These are phyloP conservation scores for Vitis rupestris DNA, from an alignment of 164 flowering plant genomes.

Conservation along the genomic window DNA sequence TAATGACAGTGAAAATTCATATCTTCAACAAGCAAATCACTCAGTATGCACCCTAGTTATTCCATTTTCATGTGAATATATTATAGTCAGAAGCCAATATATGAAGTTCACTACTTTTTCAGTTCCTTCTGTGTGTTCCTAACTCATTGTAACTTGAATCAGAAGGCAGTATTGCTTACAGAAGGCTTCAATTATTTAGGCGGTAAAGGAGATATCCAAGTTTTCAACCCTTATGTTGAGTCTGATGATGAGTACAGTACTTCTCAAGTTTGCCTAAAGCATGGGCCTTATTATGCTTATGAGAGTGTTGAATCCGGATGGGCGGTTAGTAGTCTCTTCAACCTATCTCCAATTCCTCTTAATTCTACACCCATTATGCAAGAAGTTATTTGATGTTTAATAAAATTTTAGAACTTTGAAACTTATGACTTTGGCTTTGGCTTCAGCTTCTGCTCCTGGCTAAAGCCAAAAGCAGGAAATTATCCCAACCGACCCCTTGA, in stretches of 20 bases:
- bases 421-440: too few species aligned
- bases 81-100: too few species aligned
- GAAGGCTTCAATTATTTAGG: constrained; percentile 39
- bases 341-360: too few species aligned
- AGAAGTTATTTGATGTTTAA: too few species aligned
- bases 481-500: too few species aligned
- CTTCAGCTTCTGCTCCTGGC: too few species aligned
- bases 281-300: constrained; percentile 29
- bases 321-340: constrained; percentile 35
- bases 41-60: constrained; percentile 22
- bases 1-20: neutral
- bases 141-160: neutral
- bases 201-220: constrained; percentile 44
- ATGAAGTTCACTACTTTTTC: too few species aligned
- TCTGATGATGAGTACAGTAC: constrained; percentile 43
- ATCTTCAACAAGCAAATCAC: constrained; percentile 19
- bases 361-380: too few species aligned
- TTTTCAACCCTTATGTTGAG: constrained; percentile 48
- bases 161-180: constrained; percentile 38
- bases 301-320: constrained; percentile 51
- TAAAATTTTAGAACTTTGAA: too few species aligned
- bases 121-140: too few species aligned
- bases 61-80: too few species aligned
- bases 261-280: constrained; percentile 32
- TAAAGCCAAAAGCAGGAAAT: too few species aligned